Percentiles rank a stretch among this genome's conserved stretches.
Conservation (phyloP, 805 yeast species). For the Metschnikowia koreensis region DNA sequence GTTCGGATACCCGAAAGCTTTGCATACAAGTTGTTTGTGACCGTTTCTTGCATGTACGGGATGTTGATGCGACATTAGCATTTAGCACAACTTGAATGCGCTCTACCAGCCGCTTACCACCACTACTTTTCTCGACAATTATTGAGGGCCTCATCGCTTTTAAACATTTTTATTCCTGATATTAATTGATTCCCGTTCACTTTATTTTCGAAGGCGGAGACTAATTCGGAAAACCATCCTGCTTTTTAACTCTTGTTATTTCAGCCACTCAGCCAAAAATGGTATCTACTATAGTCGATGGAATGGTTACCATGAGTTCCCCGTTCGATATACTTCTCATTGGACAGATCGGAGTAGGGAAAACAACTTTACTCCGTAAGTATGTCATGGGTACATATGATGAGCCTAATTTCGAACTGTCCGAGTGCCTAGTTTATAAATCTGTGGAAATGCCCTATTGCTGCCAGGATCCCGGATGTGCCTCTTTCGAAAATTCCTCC, state of each 20-base stretch:
- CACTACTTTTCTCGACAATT: no score
- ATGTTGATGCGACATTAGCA: neutral
- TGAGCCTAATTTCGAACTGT: constrained; percentile 11
- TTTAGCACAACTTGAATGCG: neutral
- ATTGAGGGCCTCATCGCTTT: neutral
- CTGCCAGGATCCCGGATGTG: neutral
- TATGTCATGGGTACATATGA: constrained; percentile 11
- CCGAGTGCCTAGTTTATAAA: constrained; percentile 12
- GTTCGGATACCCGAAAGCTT: no score
- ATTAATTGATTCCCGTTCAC: no score
- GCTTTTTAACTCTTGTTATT: neutral
- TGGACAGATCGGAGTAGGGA: constrained; percentile 18
- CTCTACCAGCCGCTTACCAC: no score
- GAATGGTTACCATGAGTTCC: constrained; percentile 13
- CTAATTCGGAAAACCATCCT: neutral
- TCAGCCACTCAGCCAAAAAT: neutral
- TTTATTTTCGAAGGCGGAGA: no score
- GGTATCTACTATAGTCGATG: constrained; percentile 13
- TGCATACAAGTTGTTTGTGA: neutral
- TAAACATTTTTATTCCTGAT: no score
- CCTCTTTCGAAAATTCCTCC: neutral
- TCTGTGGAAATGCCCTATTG: constrained; percentile 4
- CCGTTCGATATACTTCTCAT: constrained; percentile 18
- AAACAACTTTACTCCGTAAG: constrained; percentile 15
- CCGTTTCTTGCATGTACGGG: neutral